A percentile compares a stretch with the other conserved stretches of the same genome.
Conservation (phyloP, 306 rosid species). For the Prunus davidiana region DNA sequence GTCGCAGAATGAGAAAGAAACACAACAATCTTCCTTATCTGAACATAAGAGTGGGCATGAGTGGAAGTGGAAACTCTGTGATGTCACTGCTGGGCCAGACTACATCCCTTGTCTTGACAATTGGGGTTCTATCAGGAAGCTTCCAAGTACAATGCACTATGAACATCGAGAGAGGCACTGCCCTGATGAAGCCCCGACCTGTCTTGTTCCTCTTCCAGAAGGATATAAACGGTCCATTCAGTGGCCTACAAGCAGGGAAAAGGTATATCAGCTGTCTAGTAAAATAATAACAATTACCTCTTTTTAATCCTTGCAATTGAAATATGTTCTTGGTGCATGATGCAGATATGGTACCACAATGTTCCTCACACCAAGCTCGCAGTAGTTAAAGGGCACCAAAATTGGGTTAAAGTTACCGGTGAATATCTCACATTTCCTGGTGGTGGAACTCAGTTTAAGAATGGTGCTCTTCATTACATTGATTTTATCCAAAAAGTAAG, state of each 20-base stretch:
- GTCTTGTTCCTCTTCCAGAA: conserved; percentile 78
- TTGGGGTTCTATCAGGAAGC: conserved; percentile 55
- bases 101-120: conserved; percentile 92
- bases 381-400: conserved; percentile 78
- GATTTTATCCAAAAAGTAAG: conserved; percentile 79
- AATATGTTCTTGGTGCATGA: conserved; percentile 27
- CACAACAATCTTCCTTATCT: conserved; percentile 24
- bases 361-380: conserved; percentile 80
- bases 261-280: conserved; percentile 36
- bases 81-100: conserved; percentile 69
- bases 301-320: conserved; percentile 20
- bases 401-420: conserved; percentile 85
- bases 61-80: conserved; percentile 82
- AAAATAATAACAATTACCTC: neutral
- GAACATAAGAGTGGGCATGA: conserved; percentile 29
- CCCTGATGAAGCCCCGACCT: conserved; percentile 60
- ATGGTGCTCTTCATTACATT: conserved; percentile 86
- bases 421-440: conserved; percentile 84
- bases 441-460: conserved; percentile 86
- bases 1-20: conserved; percentile 47
- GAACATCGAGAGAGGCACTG: conserved; percentile 90
- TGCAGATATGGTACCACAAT: conserved; percentile 82
- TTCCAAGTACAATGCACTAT: conserved; percentile 54
- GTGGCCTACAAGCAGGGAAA: conserved; percentile 90
- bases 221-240: conserved; percentile 59